Evolutionary conservation across 2,329 filamentous ascomycete species (phyloP).

Genomic region (Harringtonia aguacate): DNA sequence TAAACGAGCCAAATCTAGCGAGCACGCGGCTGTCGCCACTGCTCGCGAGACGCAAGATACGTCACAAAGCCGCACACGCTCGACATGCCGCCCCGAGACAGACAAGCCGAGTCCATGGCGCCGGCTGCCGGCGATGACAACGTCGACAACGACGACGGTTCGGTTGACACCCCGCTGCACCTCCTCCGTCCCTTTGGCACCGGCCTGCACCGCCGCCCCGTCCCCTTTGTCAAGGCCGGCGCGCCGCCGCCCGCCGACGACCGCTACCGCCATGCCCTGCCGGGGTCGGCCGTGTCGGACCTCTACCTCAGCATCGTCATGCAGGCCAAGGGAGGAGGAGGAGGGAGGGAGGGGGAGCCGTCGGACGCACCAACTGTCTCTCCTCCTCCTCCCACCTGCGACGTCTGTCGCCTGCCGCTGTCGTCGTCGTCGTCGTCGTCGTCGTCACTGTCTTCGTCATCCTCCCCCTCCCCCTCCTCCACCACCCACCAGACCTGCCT

Average conservation of each 20-base stretch:
- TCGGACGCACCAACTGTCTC: no score
- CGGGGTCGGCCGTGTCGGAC: constrained; percentile 35
- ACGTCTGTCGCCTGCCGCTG: constrained; percentile 4
- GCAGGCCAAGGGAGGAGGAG: no score
- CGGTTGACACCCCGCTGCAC: constrained; percentile 40
- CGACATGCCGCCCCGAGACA: no score
- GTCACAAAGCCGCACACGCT: no score
- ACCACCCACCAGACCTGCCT: constrained; percentile 47
- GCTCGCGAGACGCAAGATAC: no score
- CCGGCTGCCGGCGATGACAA: not conserved
- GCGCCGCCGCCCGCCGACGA: constrained; percentile 15
- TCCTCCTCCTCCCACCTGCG: constrained; percentile 2
- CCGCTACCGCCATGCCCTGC: constrained; percentile 12
- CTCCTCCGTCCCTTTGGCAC: constrained; percentile 43
- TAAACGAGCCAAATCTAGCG: no score
- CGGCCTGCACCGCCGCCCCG: constrained; percentile 40
- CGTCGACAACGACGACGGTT: constrained; percentile 6
- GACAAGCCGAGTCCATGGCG: no score
- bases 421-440: no score
- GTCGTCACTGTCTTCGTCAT: not conserved
- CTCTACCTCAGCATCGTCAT: constrained; percentile 55
- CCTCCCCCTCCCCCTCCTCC: not conserved
- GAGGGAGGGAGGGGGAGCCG: no score
- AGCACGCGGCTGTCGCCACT: no score
- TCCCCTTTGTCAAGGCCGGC: constrained; percentile 48